Evolutionary conservation across 495 filamentous ascomycete species (phyloP).

Genomic region (Beverwykella pulmonaria): DNA sequence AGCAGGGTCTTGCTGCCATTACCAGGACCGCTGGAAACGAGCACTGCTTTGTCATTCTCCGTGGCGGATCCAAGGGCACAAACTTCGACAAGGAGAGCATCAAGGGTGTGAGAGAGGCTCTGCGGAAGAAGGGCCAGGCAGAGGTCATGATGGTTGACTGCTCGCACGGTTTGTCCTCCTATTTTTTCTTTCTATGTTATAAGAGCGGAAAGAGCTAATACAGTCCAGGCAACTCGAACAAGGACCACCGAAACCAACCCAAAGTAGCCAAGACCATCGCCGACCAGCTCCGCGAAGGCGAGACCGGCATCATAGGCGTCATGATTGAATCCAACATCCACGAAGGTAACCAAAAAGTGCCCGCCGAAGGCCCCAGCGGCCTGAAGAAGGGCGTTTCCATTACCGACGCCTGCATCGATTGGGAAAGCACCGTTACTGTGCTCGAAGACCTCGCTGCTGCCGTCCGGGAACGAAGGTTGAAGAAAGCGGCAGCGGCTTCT

Average conservation of each 20-base stretch:
- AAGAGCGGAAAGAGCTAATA: conserved; percentile 4
- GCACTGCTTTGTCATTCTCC: conserved; percentile 94
- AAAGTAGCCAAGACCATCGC: conserved; percentile 80
- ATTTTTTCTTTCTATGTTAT: background rate
- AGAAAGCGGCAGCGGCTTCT: conserved; percentile 16
- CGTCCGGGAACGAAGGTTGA: conserved; percentile 70
- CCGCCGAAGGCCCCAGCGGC: conserved; percentile 72
- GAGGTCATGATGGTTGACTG: conserved; percentile 97
- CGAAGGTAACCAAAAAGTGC: conserved; percentile 94
- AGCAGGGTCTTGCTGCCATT: conserved; percentile 94
- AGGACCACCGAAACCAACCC: conserved; percentile 86
- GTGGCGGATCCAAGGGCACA: conserved; percentile 89
- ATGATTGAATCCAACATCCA: conserved; percentile 99
- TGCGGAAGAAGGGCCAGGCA: conserved; percentile 82
- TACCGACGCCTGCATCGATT: conserved; percentile 96
- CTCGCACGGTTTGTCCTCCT: conserved; percentile 75
- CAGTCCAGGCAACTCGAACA: conserved; percentile 68
- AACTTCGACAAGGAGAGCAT: conserved; percentile 91
- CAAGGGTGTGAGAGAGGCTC: conserved; percentile 71
- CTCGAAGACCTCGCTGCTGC: conserved; percentile 85
- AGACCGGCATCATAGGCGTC: conserved; percentile 87
- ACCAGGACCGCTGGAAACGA: conserved; percentile 91
- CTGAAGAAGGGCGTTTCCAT: conserved; percentile 94
- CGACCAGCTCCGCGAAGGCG: conserved; percentile 83
- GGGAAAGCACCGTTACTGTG: conserved; percentile 82